phyloP scores from a whole-genome alignment of 2,329 filamentous ascomycete species.

The Cladosporium sphaerospermum region DNA sequence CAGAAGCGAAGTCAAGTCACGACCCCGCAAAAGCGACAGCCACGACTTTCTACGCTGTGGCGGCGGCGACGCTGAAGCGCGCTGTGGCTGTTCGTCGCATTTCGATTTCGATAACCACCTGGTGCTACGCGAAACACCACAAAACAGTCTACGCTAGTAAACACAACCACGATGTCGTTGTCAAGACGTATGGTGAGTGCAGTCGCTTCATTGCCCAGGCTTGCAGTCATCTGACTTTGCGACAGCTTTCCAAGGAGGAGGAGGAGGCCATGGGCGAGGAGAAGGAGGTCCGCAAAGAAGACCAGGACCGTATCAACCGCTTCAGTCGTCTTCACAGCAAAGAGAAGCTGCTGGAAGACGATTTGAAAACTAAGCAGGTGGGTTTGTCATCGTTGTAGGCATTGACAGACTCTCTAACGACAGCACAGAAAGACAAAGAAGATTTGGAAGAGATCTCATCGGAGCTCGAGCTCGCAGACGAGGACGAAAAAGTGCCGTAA shows the following conservation, averaged over 20 bases:
- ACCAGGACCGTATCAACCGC: conserved; percentile 97
- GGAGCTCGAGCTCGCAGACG: conserved; percentile 90
- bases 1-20: background rate
- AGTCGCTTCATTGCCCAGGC: background rate
- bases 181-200: conserved; percentile 40
- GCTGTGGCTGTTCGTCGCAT: background rate
- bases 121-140: background rate
- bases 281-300: conserved; percentile 88
- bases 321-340: conserved; percentile 93
- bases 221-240: background rate
- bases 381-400: conserved; percentile 24
- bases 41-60: background rate
- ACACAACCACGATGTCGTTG: conserved; percentile 24
- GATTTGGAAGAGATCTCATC: conserved; percentile 88
- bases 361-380: conserved; percentile 73
- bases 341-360: conserved; percentile 70
- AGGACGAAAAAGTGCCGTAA: conserved; percentile 88
- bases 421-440: conserved; percentile 86
- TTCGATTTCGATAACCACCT: conserved; percentile 3
- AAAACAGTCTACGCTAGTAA: background rate
- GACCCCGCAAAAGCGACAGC: background rate
- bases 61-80: background rate
- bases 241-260: conserved; percentile 85
- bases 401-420: conserved; percentile 7
- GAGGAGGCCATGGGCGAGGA: conserved; percentile 73